Base-by-base conservation (phyloP, 441 rosid genomes). In the Populus hybrid region DNA sequence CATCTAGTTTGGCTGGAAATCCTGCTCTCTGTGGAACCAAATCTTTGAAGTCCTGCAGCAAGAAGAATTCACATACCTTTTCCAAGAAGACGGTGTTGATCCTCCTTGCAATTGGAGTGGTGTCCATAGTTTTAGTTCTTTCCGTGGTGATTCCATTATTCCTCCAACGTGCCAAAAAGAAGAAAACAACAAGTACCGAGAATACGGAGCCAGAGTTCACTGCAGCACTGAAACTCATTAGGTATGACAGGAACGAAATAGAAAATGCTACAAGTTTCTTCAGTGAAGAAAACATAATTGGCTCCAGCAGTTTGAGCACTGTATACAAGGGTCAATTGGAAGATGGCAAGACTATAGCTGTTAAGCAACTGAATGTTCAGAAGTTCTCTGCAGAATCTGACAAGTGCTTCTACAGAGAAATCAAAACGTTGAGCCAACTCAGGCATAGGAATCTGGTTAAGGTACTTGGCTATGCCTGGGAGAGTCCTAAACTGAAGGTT, bases 381-480 rank as follows among this genome's bases (percentile, higher is more conserved):
- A 88, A 91, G 79, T 92, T 93, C 77, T 84, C 95, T 2, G 78
- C 77, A 38, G 93, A 88, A 81, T 85, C 93, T 5, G 94, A 93
- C 38, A 92, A 86, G 83, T 87, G 88, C 85, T 93, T 92, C 89
- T 82, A 89, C 79, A 87, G 89, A 77, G 99, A 95, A 85, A 83
- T 88, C 36, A 93, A 89, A 78, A 93, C 91, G 61, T 81, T 93
- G 76, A 86, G 90, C 82, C 86, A 85, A 68, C 70, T 95, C 70
- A 93, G 88, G 86, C 98, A 95, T 74, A 88, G 89, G 28, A 93
- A 92, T 83, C 82, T 95, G 61, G 98, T 87, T 72, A 92, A 89
- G 77, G 88, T 95, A 61, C 61, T 95, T 72, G 98, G 99, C 26
- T 93, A 87, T 76, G 91, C 99, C 68, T 95, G 99, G 99, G 93